phyloP scores from a whole-genome alignment of 2,329 filamentous ascomycete species.

The Penicillium sp. region DNA sequence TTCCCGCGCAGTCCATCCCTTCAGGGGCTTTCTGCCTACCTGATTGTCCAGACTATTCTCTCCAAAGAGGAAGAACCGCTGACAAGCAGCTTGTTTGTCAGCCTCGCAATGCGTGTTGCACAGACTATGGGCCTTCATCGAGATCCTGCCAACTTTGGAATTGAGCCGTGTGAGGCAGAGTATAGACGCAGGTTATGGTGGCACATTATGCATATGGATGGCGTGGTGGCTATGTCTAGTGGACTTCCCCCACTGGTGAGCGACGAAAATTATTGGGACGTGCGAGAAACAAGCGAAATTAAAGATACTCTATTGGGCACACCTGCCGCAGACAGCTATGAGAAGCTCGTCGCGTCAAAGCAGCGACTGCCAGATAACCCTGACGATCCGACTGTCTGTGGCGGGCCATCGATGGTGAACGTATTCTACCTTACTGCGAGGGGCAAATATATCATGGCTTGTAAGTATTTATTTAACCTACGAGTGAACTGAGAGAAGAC shows the following conservation, averaged over 20 bases:
- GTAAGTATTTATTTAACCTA: slow-evolving; percentile 35
- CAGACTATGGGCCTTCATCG: slow-evolving; percentile 55
- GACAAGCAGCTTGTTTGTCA: slow-evolving; percentile 54
- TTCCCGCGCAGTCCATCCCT: slow-evolving; percentile 53
- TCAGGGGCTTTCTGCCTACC: slow-evolving; percentile 51
- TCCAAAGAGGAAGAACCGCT: slow-evolving; percentile 55
- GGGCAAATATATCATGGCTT: slow-evolving; percentile 51
- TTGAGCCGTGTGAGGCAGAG: slow-evolving; percentile 50
- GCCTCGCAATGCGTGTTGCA: slow-evolving; percentile 51
- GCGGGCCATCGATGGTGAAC: slow-evolving; percentile 46
- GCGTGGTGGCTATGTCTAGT: slow-evolving; percentile 55
- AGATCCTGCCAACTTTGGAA: slow-evolving; percentile 53
- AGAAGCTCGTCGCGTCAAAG: slow-evolving; percentile 36
- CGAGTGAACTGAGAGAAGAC: background rate
- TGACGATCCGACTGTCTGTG: slow-evolving; percentile 47
- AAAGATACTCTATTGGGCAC: slow-evolving; percentile 50
- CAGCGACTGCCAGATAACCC: slow-evolving; percentile 44
- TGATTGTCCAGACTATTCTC: slow-evolving; percentile 52
- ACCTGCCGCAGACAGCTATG: slow-evolving; percentile 42
- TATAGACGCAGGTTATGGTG: slow-evolving; percentile 53
- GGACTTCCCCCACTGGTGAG: slow-evolving; percentile 52
- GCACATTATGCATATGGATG: slow-evolving; percentile 55
- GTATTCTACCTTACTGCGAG: slow-evolving; percentile 49
- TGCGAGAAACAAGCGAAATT: slow-evolving; percentile 51
- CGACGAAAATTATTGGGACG: slow-evolving; percentile 55